Evolutionary conservation across 2,329 filamentous ascomycete species (phyloP).

Genomic region (Fusarium agapanthi): DNA sequence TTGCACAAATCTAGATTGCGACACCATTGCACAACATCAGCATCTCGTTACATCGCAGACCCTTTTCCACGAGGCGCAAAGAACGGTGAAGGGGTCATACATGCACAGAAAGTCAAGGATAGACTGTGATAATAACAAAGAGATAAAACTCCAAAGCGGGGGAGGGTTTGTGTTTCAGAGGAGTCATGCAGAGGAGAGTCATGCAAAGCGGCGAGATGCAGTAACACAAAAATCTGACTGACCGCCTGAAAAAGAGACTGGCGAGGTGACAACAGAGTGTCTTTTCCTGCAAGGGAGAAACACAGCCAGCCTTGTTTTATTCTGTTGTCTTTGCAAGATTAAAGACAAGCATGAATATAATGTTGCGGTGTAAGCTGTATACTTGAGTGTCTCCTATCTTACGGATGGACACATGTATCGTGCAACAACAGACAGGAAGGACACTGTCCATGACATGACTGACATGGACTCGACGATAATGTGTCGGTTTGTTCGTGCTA

Average conservation of each 20-base stretch:
- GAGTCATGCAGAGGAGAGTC: constrained; percentile 20
- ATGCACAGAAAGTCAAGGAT: not conserved
- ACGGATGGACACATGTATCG: constrained; percentile 5
- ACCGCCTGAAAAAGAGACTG: constrained; percentile 15
- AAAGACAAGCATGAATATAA: not conserved
- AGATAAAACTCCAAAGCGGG: not conserved
- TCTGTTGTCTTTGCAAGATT: not conserved
- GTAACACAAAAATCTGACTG: constrained; percentile 25
- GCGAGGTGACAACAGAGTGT: not conserved
- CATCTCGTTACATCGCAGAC: constrained; percentile 10
- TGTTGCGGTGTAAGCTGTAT: constrained; percentile 6
- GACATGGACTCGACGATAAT: constrained; percentile 12
- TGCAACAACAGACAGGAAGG: not conserved
- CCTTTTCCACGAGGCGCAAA: constrained; percentile 27
- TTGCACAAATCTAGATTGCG: constrained; percentile 44
- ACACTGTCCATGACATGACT: constrained; percentile 2
- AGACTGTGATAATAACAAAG: not conserved
- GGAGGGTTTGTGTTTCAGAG: constrained; percentile 24
- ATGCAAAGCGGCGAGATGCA: constrained; percentile 35
- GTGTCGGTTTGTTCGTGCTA: constrained; percentile 31
- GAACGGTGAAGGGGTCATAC: constrained; percentile 23
- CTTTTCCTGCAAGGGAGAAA: constrained; percentile 19
- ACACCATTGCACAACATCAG: constrained; percentile 33
- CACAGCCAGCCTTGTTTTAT: not conserved
- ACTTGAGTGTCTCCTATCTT: not conserved